These are phyloP conservation scores for Blastobotrys serpentis DNA, from an alignment of 1,139 yeast species.

Conservation along the genomic window DNA sequence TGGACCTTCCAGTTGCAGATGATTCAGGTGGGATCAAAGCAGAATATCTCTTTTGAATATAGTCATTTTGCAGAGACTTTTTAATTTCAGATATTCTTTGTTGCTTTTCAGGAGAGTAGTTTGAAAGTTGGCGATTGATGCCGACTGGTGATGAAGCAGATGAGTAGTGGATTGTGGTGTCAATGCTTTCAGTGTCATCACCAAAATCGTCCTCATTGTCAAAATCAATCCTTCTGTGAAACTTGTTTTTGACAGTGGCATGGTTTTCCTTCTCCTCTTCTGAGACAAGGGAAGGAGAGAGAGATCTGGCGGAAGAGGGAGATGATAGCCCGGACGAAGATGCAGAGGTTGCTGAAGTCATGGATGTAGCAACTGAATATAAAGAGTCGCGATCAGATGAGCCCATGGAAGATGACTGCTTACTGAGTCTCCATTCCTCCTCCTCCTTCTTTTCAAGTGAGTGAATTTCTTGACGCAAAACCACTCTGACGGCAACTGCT, in stretches of 20 bases:
- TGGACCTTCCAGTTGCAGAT: slow-evolving; percentile 1
- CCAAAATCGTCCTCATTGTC: slow-evolving; percentile 13
- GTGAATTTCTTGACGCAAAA: slow-evolving; percentile 34
- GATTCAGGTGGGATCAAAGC: slow-evolving; percentile 15
- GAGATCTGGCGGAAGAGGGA: background rate
- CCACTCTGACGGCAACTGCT: slow-evolving; percentile 37
- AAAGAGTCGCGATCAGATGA: slow-evolving; percentile 12
- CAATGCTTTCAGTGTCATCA: slow-evolving; percentile 12
- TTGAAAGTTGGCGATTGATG: background rate
- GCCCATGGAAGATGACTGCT: slow-evolving; percentile 1
- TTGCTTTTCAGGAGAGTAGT: slow-evolving; percentile 9
- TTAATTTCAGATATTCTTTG: slow-evolving; percentile 20
- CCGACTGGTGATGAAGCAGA: background rate
- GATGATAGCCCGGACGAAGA: slow-evolving; percentile 6
- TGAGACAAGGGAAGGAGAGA: slow-evolving; percentile 2
- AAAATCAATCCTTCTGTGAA: slow-evolving; percentile 4
- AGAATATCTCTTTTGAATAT: slow-evolving; percentile 21
- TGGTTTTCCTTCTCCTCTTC: background rate
- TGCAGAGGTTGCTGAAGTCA: slow-evolving; percentile 16
- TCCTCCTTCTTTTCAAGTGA: slow-evolving; percentile 30
- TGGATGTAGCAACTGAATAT: slow-evolving; percentile 10
- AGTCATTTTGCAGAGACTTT: slow-evolving; percentile 21
- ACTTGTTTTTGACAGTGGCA: background rate
- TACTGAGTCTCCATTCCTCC: slow-evolving; percentile 22
- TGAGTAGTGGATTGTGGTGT: background rate